Conservation (phyloP, 345 rosid genomes). For the Erucastrum elatum region DNA sequence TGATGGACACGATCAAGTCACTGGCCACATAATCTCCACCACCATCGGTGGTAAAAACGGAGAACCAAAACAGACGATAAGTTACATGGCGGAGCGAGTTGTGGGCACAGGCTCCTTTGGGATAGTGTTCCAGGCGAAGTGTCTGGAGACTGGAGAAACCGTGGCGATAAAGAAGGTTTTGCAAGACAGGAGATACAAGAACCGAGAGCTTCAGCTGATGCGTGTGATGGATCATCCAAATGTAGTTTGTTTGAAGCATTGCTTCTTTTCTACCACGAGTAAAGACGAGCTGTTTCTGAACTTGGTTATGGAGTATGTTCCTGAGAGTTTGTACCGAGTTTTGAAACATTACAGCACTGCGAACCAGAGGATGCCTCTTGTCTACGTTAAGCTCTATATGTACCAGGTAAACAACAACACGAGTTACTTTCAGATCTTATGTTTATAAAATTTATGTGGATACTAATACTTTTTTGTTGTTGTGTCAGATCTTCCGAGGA, state of each 20-base stretch:
- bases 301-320: slow-evolving; percentile 89
- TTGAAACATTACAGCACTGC: slow-evolving; percentile 81
- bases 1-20: slow-evolving; percentile 71
- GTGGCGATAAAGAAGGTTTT: slow-evolving; percentile 87
- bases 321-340: slow-evolving; percentile 84
- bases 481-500: slow-evolving; percentile 71
- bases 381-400: slow-evolving; percentile 78
- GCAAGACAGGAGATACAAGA: slow-evolving; percentile 84
- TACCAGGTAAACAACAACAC: slow-evolving; percentile 56
- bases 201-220: slow-evolving; percentile 78
- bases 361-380: slow-evolving; percentile 81
- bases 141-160: slow-evolving; percentile 86
- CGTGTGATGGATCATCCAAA: slow-evolving; percentile 85
- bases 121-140: slow-evolving; percentile 85
- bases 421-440: no score
- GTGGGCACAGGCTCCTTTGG: slow-evolving; percentile 90
- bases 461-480: background rate
- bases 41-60: slow-evolving; percentile 93
- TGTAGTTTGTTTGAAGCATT: slow-evolving; percentile 83
- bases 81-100: slow-evolving; percentile 93
- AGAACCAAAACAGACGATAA: slow-evolving; percentile 89
- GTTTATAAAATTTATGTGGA: background rate
- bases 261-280: slow-evolving; percentile 82
- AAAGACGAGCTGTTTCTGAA: slow-evolving; percentile 83
- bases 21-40: slow-evolving; percentile 88